phyloP scores from a whole-genome alignment of 768 basidiomycete species.

The Tylopilus sp. region DNA sequence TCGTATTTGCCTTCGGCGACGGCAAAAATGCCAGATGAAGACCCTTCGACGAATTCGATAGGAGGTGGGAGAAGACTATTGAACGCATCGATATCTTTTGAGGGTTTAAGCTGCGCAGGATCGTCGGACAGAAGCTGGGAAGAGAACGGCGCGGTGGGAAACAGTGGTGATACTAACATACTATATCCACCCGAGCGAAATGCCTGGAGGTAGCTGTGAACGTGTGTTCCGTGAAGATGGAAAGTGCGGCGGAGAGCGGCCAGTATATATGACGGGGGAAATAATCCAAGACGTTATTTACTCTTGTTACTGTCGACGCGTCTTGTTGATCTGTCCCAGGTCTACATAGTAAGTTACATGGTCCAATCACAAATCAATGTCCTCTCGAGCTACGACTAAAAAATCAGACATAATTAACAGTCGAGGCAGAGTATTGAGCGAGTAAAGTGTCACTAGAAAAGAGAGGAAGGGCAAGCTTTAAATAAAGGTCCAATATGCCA shows the following conservation, averaged over 20 bases:
- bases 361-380: too few species aligned
- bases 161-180: conserved; percentile 69
- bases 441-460: conserved; percentile 3
- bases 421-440: neutral
- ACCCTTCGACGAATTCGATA: conserved; percentile 81
- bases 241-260: conserved; percentile 9
- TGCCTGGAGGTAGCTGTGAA: neutral
- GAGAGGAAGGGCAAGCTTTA: neutral
- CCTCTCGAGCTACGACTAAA: neutral
- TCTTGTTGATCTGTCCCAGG: conserved; percentile 5
- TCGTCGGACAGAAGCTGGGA: conserved; percentile 49
- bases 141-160: conserved; percentile 51
- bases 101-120: conserved; percentile 55
- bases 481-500: neutral
- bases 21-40: conserved; percentile 70
- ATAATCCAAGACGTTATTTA: conserved; percentile 22
- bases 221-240: conserved; percentile 5
- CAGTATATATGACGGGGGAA: conserved; percentile 13
- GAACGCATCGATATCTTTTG: conserved; percentile 71
- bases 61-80: conserved; percentile 77
- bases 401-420: conserved; percentile 3
- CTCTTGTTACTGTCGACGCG: conserved; percentile 24
- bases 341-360: neutral
- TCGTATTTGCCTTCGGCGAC: conserved; percentile 75
- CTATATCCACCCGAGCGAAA: conserved; percentile 20